Conservation (phyloP, 306 rosid genomes). For the Vigna trinervia region DNA sequence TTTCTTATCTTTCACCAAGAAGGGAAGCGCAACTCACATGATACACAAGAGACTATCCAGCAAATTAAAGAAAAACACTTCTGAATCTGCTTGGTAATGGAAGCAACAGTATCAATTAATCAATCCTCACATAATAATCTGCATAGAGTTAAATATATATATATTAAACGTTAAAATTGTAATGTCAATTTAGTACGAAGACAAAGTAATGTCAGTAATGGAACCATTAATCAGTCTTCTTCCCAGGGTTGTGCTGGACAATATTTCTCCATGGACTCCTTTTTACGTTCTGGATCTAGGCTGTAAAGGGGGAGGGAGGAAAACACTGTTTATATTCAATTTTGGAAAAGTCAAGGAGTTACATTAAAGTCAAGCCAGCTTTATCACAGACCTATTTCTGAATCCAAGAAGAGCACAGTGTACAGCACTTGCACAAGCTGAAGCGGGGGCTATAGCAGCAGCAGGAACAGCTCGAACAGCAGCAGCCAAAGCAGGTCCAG, state of each 20-base stretch:
- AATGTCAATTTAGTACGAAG: constrained; percentile 20
- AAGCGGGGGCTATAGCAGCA: constrained; percentile 95
- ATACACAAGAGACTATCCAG: constrained; percentile 23
- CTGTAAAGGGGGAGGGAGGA: constrained; percentile 51
- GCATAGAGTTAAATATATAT: constrained; percentile 5
- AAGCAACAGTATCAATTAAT: constrained; percentile 36
- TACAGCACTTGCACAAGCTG: constrained; percentile 97
- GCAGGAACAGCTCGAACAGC: constrained; percentile 90
- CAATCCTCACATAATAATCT: constrained; percentile 34
- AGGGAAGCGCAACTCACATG: constrained; percentile 51
- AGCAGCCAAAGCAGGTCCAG: constrained; percentile 88
- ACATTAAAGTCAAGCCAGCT: constrained; percentile 36
- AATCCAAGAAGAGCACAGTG: constrained; percentile 90
- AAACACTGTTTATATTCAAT: constrained; percentile 29
- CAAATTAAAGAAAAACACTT: constrained; percentile 40
- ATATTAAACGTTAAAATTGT: constrained; percentile 22
- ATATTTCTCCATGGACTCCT: constrained; percentile 95
- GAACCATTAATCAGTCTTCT: constrained; percentile 64
- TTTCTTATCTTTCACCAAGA: constrained; percentile 17
- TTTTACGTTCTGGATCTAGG: constrained; percentile 94
- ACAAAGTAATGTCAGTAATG: constrained; percentile 29
- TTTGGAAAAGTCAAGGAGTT: constrained; percentile 28
- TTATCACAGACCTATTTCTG: constrained; percentile 79
- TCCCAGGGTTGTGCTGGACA: constrained; percentile 83
- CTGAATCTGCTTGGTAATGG: constrained; percentile 42